These are phyloP conservation scores for Allium fistulosum DNA, from an alignment of 106 monocot genomes.

Conservation along the genomic window DNA sequence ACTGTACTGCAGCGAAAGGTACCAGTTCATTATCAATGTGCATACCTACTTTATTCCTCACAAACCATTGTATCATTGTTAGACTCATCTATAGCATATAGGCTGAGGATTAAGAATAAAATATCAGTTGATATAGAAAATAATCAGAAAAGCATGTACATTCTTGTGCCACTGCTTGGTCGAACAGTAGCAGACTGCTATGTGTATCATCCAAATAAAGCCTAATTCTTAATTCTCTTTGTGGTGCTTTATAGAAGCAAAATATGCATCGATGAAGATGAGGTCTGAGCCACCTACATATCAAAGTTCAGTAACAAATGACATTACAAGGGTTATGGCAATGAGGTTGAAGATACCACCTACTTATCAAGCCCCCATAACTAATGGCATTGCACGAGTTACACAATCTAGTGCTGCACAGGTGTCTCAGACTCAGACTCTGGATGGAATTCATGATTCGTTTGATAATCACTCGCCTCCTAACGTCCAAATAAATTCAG, in stretches of 20 bases:
- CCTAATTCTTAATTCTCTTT: not conserved
- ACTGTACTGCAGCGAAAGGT: constrained; percentile 51
- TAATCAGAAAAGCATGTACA: not conserved
- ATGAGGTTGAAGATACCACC: too few relatives aligned
- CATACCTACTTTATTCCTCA: not conserved
- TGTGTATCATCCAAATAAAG: not conserved
- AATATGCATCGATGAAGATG: not conserved
- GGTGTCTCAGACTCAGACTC: not conserved
- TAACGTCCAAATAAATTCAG: not conserved
- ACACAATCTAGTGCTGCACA: not conserved
- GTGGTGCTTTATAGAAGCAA: constrained; percentile 6
- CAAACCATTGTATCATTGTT: not conserved
- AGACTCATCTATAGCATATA: not conserved
- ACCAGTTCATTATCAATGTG: not conserved
- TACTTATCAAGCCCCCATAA: not conserved
- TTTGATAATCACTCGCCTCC: constrained; percentile 5
- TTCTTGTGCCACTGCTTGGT: not conserved
- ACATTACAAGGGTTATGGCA: not conserved
- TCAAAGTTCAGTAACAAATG: not conserved
- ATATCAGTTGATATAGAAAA: not conserved
- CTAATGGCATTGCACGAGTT: not conserved
- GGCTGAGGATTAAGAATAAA: not conserved
- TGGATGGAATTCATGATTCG: constrained; percentile 1
- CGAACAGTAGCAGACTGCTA: not conserved
- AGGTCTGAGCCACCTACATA: not conserved